Base-by-base conservation (phyloP, 169 alveolate genomes). In the Plasmodium vivax region DNA sequence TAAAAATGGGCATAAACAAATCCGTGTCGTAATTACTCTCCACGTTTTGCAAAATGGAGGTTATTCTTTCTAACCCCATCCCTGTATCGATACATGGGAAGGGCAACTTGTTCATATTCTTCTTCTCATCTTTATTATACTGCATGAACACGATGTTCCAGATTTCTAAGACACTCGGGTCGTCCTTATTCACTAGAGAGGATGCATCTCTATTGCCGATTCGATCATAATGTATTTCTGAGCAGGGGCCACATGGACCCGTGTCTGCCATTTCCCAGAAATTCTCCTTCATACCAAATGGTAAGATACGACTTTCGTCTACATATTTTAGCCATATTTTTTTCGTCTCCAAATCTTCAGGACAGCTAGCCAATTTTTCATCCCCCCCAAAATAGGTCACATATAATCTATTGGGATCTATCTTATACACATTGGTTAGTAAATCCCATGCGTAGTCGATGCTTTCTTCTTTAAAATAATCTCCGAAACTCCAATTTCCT, bases 221-320 rank as follows among this genome's bases (percentile, higher is more conserved):
- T 71, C 98, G 95, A 93, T 98, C 99, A 92, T 96, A 98, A 96
- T 98, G 99, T 38, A 98, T 97, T 94, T 98, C 99, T n/a, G 99
- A 94, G 94, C 99, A 98, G 2, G 99, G 99, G 12, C 99, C 99
- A 81, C 99, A 98, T 10, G 99, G 99, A 30, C 99, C 99, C 3
- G 99, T 97, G 87, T 98, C 99, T 2, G 99, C 99, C 99, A 98
- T 98, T 96, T 98, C 99, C 99, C 99, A 98, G 96, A 98, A 98
- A 95, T 98, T 98, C 34, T 98, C 99, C 85, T 97, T 97, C 94
- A 95, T 84, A 2, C 99, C 98, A 85, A 98, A 98, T 19, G 99
- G 98, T 82, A 96, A 71, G n/a, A 93, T 96, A 71, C 94, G 88
- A 23, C 81, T 88, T 23, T 92, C 97, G 19, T 98, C 99, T 51